Base-by-base conservation (phyloP, 108 stramenopile genomes). In the Parietichytrium sp. region DNA sequence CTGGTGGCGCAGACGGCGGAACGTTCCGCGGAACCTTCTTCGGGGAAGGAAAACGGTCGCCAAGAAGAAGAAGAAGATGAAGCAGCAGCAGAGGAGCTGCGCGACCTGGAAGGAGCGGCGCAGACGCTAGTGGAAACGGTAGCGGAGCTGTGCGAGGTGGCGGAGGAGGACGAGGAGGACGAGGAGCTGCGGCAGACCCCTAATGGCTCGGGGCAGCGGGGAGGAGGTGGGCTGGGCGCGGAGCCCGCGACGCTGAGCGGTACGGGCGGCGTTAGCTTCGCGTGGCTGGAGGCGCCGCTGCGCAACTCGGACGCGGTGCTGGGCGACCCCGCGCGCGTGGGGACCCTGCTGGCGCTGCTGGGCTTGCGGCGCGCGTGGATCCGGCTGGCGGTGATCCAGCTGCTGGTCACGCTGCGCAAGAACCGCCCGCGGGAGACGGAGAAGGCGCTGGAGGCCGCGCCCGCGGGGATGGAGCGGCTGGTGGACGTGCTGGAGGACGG, bases 131-230 rank as follows among this genome's bases (percentile, higher is more conserved):
- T 33, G n/a, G 61, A 36, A 6, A 72, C 10, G 23, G 36, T 72
- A 33, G 20, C 33, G 20, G 61, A 33, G 33, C 42, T 72, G 15
- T 72, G 36, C 33, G 61, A 72, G 61, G 38, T 72, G 15, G 61
- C 45, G 33, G 42, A n/a, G 29, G 20, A 38, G 29, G 33, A 72
- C 29, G 61, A 20, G 0, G 38, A 45, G 16, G 61, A 72, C 38
- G 61, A 72, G 61, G 61, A 72, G 61, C 15, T 72, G 38, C 36
- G 45, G 61, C 61, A 72, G 20, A 72, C 20, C 61, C 33, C 29
- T 45, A 45, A 25, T n/a, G 38, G 38, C 61, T n/a, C 38, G 38
- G 0, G 61, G 45, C 6, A 42, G 33, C 13, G 61, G 45, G 23
- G 42, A 33, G n/a, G 12, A n/a, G 38, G 23, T 72, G n/a, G 33